A percentile compares a stretch with the other conserved stretches of the same genome.
Conservation (phyloP, 2,329 filamentous ascomycete genomes). For the Colletotrichum sp. region DNA sequence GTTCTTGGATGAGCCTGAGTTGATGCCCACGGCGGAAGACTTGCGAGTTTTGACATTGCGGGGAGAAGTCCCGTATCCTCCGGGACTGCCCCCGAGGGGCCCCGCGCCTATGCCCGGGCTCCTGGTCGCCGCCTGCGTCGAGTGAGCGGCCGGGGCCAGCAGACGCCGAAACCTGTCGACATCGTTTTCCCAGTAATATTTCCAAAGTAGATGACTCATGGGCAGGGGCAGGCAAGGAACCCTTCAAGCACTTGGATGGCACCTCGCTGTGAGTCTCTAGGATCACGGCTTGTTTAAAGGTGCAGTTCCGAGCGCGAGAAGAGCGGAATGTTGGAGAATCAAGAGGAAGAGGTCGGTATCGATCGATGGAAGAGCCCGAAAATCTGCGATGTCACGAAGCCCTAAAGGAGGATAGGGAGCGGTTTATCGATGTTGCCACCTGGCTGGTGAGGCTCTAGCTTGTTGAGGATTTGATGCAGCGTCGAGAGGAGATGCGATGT, state of each 20-base stretch:
- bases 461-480: neutral
- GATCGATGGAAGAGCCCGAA: neutral
- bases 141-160: constrained; percentile 74
- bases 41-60: constrained; percentile 58
- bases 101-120: constrained; percentile 51
- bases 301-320: constrained; percentile 47
- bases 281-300: constrained; percentile 96
- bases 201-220: constrained; percentile 98
- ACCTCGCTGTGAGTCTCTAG: constrained; percentile 89
- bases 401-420: neutral
- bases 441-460: neutral
- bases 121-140: constrained; percentile 59
- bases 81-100: constrained; percentile 42
- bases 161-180: constrained; percentile 92
- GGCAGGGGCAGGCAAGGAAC: constrained; percentile 47
- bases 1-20: constrained; percentile 48
- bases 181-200: constrained; percentile 96
- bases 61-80: constrained; percentile 54
- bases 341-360: constrained; percentile 7
- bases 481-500: neutral
- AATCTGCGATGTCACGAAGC: neutral
- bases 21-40: constrained; percentile 53
- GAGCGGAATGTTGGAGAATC: constrained; percentile 20
- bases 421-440: constrained; percentile 14
- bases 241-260: constrained; percentile 61